Evolutionary conservation across 2,329 filamentous ascomycete species (phyloP).

Genomic region (Trichothecium roseum): DNA sequence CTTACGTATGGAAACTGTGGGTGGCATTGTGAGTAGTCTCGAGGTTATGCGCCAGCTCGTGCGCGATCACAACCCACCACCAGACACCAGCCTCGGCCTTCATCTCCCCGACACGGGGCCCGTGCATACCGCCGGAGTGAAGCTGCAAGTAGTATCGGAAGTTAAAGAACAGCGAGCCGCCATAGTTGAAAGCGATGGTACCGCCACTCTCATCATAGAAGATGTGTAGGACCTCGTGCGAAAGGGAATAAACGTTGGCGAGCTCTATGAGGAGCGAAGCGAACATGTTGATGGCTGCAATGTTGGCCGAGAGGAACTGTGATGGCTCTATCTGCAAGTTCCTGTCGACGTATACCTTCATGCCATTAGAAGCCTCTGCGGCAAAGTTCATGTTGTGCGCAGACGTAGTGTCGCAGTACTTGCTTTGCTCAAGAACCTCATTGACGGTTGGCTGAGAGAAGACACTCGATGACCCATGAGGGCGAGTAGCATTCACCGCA

Average conservation of each 20-base stretch:
- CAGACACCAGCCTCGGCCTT: constrained; percentile 65
- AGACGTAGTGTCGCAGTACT: constrained; percentile 74
- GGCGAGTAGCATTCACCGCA: constrained; percentile 67
- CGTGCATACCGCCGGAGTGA: constrained; percentile 45
- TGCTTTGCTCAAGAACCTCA: constrained; percentile 68
- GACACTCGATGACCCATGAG: constrained; percentile 64
- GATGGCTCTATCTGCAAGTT: constrained; percentile 33
- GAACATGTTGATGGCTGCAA: constrained; percentile 57
- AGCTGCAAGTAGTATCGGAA: constrained; percentile 76
- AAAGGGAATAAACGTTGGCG: constrained; percentile 61
- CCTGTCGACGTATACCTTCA: constrained; percentile 63
- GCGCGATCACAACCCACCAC: constrained; percentile 94
- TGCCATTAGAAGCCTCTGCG: constrained; percentile 58
- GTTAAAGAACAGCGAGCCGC: constrained; percentile 88
- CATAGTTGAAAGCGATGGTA: constrained; percentile 87
- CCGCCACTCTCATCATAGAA: constrained; percentile 72
- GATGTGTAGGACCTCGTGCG: constrained; percentile 62
- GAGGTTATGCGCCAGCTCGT: constrained; percentile 92
- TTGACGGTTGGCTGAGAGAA: constrained; percentile 63
- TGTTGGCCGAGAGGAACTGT: constrained; percentile 50
- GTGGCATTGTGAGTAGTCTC: constrained; percentile 66
- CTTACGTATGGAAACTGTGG: constrained; percentile 73
- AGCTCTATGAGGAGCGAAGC: constrained; percentile 59
- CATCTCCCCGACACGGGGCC: constrained; percentile 25
- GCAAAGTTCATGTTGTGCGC: constrained; percentile 63